phyloP scores from a whole-genome alignment of 2,329 filamentous ascomycete genomes.

The Diaporthe humulicola region DNA sequence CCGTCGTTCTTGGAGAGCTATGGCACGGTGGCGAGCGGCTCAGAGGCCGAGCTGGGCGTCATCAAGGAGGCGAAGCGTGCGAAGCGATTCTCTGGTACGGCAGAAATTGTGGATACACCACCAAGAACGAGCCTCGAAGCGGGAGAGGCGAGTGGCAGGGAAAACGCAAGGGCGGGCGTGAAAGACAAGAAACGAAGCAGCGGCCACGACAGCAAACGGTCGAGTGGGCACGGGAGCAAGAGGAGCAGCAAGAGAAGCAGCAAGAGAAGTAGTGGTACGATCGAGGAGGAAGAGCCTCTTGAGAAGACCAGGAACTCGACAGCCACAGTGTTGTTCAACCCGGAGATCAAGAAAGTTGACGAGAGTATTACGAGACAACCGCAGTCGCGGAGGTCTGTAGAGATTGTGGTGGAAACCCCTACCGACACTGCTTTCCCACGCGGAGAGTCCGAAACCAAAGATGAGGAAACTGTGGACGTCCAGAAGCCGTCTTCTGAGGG shows the following conservation, averaged over 20 bases:
- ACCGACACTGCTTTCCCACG: constrained; percentile 24
- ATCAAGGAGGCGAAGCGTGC: constrained; percentile 21
- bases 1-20: constrained; percentile 33
- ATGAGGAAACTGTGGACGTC: not conserved
- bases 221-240: constrained; percentile 9
- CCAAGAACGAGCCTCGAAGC: constrained; percentile 13
- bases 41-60: not conserved
- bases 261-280: not conserved
- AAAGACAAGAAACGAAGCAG: not conserved
- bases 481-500: not conserved
- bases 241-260: constrained; percentile 3
- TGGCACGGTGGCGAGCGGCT: constrained; percentile 27
- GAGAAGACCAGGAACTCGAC: not conserved
- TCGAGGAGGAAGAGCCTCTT: constrained; percentile 12
- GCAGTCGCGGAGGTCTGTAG: constrained; percentile 1
- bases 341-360: constrained; percentile 21
- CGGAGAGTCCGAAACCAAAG: not conserved
- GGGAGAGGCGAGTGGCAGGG: not conserved
- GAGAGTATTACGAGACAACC: constrained; percentile 2
- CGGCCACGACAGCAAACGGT: not conserved
- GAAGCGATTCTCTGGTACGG: constrained; percentile 15
- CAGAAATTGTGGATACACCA: constrained; percentile 15
- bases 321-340: constrained; percentile 6
- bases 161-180: not conserved
- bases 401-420: constrained; percentile 39